phyloP scores from a whole-genome alignment of 108 stramenopile species.

The Skeletonema potamos region DNA sequence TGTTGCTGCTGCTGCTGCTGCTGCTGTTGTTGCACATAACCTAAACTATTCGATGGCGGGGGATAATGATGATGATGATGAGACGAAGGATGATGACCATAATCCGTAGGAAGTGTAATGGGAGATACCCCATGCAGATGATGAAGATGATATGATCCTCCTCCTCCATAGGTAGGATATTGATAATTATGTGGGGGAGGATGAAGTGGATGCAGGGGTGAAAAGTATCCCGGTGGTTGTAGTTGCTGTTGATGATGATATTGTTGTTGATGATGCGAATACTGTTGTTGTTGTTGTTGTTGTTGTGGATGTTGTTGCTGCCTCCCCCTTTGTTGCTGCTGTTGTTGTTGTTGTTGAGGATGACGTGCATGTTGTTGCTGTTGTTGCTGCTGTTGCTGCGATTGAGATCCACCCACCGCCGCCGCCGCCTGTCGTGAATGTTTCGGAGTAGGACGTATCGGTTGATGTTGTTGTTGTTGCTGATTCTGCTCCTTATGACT shows the following conservation, averaged over 20 bases:
- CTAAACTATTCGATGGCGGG: neutral
- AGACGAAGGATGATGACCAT: neutral
- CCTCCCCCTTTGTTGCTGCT: neutral
- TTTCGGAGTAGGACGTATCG: neutral
- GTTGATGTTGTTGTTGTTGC: too few species aligned
- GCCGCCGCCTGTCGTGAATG: too few species aligned
- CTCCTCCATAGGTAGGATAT: neutral
- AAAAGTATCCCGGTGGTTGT: conserved; percentile 20
- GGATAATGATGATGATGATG: neutral
- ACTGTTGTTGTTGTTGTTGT: neutral
- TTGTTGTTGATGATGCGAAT: neutral
- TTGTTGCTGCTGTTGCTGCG: neutral
- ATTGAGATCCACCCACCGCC: too few species aligned
- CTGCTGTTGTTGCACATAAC: neutral
- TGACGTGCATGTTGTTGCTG: neutral
- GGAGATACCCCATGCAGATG: conserved; percentile 26
- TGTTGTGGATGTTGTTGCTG: neutral
- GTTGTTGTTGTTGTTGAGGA: neutral
- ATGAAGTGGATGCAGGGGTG: neutral
- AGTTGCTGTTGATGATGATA: neutral
- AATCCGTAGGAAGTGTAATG: conserved; percentile 17
- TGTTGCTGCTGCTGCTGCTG: too few species aligned
- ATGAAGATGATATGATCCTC: conserved; percentile 13
- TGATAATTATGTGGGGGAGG: conserved; percentile 6
- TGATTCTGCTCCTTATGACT: neutral